Conservation (phyloP, 371 early-diverging fungal genomes). For the Smittium culicis region DNA sequence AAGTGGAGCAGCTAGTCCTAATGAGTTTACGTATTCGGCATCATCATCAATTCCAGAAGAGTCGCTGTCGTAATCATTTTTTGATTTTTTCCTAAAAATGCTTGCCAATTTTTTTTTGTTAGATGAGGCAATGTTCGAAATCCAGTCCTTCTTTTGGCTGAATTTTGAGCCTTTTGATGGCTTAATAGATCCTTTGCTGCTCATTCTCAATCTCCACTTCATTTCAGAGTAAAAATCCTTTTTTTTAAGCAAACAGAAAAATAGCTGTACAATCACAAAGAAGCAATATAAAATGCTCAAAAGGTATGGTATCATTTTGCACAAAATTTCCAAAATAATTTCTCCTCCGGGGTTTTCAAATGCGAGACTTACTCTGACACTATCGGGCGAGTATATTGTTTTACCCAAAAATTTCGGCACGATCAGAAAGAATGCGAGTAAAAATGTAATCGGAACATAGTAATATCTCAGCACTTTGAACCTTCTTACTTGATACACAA, state of each 20-base stretch:
- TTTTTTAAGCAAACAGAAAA: neutral
- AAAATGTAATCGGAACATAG: conserved; percentile 8
- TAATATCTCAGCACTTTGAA: neutral
- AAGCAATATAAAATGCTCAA: conserved; percentile 6
- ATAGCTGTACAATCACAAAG: conserved; percentile 9
- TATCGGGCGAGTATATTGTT: neutral
- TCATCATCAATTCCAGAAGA: neutral
- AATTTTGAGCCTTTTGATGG: neutral
- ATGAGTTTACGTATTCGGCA: neutral
- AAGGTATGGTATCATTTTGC: conserved; percentile 8
- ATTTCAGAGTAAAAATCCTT: conserved; percentile 1
- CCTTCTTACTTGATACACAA: conserved; percentile 7
- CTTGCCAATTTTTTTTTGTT: neutral
- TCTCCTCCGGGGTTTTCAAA: conserved; percentile 6
- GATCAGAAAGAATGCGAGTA: neutral
- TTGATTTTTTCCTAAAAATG: neutral
- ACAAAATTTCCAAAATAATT: conserved; percentile 2
- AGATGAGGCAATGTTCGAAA: neutral
- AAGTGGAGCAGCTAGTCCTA: neutral
- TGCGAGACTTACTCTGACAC: neutral
- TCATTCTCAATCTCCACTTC: neutral
- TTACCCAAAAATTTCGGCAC: conserved; percentile 6
- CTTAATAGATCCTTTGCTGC: neutral
- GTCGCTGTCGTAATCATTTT: neutral
- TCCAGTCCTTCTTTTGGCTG: neutral